A percentile compares a stretch with the other conserved stretches of the same genome.
These are phyloP conservation scores for Meira miltonrushii DNA, from an alignment of 1,284 basidiomycete genomes.

Conservation along the genomic window DNA sequence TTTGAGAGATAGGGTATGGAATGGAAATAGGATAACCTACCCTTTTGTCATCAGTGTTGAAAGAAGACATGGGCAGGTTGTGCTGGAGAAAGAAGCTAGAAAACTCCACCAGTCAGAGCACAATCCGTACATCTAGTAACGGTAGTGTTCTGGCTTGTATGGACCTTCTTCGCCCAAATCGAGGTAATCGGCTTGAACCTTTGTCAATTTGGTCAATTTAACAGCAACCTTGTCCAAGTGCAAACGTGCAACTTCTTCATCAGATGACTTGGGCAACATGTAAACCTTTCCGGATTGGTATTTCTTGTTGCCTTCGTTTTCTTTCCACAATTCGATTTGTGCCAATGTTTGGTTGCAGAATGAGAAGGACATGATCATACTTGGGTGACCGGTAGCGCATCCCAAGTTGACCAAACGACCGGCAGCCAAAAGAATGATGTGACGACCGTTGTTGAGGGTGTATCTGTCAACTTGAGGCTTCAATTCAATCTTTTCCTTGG, in stretches of 20 bases:
- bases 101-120: neutral
- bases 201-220: slow-evolving; percentile 78
- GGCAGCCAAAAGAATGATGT: slow-evolving; percentile 95
- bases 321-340: slow-evolving; percentile 94
- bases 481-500: slow-evolving; percentile 78
- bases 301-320: slow-evolving; percentile 64
- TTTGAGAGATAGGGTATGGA: no score
- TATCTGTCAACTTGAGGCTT: slow-evolving; percentile 99
- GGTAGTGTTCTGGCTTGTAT: slow-evolving; percentile 63
- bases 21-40: no score
- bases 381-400: slow-evolving; percentile 61
- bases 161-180: slow-evolving; percentile 73
- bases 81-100: neutral
- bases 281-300: slow-evolving; percentile 66
- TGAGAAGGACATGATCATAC: slow-evolving; percentile 98
- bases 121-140: slow-evolving; percentile 39
- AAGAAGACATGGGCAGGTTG: neutral
- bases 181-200: slow-evolving; percentile 81
- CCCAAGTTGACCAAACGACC: slow-evolving; percentile 98
- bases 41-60: slow-evolving; percentile 6
- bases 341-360: slow-evolving; percentile 98
- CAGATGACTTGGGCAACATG: slow-evolving; percentile 85
- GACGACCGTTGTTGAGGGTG: slow-evolving; percentile 67
- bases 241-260: slow-evolving; percentile 96
- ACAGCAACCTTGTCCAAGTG: slow-evolving; percentile 87